phyloP scores from a whole-genome alignment of 108 stramenopile genomes.

The Fragilariopsis cylindrus region DNA sequence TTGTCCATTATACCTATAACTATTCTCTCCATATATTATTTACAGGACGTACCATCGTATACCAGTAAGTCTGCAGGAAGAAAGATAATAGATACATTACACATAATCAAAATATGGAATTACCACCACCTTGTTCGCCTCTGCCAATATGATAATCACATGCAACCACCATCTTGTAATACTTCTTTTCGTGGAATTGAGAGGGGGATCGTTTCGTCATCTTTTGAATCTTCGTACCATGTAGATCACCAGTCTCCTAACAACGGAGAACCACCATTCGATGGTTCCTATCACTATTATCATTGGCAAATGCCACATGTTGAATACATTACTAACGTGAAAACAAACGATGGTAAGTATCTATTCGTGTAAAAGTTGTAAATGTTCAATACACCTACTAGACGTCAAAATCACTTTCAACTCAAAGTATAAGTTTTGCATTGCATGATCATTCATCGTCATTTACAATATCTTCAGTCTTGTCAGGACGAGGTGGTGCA shows the following conservation, averaged over 20 bases:
- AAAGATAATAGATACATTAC: not conserved
- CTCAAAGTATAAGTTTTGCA: not conserved
- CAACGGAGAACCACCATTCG: slow-evolving; percentile 1
- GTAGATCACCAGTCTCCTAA: not conserved
- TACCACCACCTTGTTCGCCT: not conserved
- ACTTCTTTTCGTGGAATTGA: not conserved
- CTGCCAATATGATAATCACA: not conserved
- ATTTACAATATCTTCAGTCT: not conserved
- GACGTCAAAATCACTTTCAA: too few relatives aligned
- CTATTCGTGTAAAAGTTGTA: not conserved
- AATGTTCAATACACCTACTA: too few relatives aligned
- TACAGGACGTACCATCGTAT: too few relatives aligned
- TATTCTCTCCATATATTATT: too few relatives aligned
- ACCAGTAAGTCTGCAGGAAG: too few relatives aligned
- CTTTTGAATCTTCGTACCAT: slow-evolving; percentile 9
- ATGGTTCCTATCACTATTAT: not conserved
- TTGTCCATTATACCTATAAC: too few relatives aligned
- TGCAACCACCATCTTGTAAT: not conserved
- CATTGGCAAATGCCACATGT: slow-evolving; percentile 8
- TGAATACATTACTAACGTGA: slow-evolving; percentile 24
- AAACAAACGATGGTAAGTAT: slow-evolving; percentile 28
- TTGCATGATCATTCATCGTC: not conserved
- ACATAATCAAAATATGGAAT: slow-evolving; percentile 1
- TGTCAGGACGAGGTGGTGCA: slow-evolving; percentile 48
- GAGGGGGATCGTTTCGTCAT: not conserved